phyloP scores from a whole-genome alignment of 371 early-diverging fungal genomes.

The Rhizopus arrhizus region DNA sequence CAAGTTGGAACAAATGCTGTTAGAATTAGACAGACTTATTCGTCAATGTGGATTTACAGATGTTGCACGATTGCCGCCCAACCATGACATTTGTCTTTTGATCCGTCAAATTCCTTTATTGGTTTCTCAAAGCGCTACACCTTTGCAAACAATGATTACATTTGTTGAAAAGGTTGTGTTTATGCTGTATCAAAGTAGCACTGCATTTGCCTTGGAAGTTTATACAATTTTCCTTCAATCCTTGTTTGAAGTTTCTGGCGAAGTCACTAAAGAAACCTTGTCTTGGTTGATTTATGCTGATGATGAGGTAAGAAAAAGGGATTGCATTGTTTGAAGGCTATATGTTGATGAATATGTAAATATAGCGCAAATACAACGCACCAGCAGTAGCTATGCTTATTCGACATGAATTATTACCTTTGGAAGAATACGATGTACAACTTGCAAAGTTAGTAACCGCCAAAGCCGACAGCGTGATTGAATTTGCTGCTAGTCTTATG shows the following conservation, averaged over 20 bases:
- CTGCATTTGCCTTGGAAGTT: conserved; percentile 74
- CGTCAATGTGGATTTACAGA: conserved; percentile 53
- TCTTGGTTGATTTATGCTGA: conserved; percentile 91
- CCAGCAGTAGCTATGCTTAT: conserved; percentile 77
- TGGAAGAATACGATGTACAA: conserved; percentile 85
- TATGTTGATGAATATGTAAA: conserved; percentile 2
- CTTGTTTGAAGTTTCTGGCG: conserved; percentile 77
- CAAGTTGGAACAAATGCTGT: conserved; percentile 64
- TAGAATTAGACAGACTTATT: conserved; percentile 76
- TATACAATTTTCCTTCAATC: conserved; percentile 80
- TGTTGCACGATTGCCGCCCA: conserved; percentile 70
- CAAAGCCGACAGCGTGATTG: conserved; percentile 66
- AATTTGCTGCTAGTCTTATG: conserved; percentile 77
- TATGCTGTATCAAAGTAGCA: conserved; percentile 75
- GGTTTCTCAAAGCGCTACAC: conserved; percentile 64
- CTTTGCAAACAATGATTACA: conserved; percentile 72
- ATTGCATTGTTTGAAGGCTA: conserved; percentile 5
- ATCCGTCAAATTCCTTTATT: conserved; percentile 72
- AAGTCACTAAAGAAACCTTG: conserved; percentile 80
- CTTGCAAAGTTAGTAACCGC: conserved; percentile 81
- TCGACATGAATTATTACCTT: conserved; percentile 71
- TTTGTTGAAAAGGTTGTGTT: conserved; percentile 86
- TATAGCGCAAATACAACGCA: conserved; percentile 81
- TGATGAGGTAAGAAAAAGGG: conserved; percentile 63
- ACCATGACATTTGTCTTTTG: conserved; percentile 75